phyloP scores from a whole-genome alignment of 305 asterid species.

The Fraxinus angustifolia region DNA sequence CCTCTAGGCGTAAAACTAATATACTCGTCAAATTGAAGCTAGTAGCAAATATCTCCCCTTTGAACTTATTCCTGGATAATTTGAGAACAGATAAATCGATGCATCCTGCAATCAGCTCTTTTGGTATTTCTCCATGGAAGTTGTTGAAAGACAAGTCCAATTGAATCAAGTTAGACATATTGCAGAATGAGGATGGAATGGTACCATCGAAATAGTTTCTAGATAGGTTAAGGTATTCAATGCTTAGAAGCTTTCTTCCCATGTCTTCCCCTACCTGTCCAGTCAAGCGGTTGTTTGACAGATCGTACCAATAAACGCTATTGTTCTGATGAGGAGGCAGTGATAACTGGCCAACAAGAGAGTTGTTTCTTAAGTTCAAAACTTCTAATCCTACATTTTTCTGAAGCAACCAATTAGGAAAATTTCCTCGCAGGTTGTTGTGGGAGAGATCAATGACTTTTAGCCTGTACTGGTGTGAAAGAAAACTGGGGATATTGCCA shows the following conservation, averaged over 20 bases:
- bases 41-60: background rate
- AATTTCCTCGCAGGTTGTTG: background rate
- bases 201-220: constrained; percentile 1
- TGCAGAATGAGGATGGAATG: background rate
- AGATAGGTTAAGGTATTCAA: background rate
- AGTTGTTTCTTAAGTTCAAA: background rate
- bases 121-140: constrained; percentile 7
- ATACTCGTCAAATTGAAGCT: background rate
- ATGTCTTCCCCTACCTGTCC: constrained; percentile 1
- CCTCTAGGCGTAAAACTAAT: background rate
- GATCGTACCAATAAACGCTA: background rate
- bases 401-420: constrained; percentile 1
- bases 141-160: constrained; percentile 12
- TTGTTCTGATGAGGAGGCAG: background rate
- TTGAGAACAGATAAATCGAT: background rate
- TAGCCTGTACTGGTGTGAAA: background rate
- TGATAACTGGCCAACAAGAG: background rate
- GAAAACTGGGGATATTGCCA: constrained; percentile 1
- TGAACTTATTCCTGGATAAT: background rate
- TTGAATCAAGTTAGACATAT: background rate
- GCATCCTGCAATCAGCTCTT: constrained; percentile 4
- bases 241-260: background rate
- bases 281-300: background rate
- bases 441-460: constrained; percentile 1
- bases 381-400: background rate